Conservation (phyloP, 2,329 filamentous ascomycete genomes). For the Trichoderma sp. region DNA sequence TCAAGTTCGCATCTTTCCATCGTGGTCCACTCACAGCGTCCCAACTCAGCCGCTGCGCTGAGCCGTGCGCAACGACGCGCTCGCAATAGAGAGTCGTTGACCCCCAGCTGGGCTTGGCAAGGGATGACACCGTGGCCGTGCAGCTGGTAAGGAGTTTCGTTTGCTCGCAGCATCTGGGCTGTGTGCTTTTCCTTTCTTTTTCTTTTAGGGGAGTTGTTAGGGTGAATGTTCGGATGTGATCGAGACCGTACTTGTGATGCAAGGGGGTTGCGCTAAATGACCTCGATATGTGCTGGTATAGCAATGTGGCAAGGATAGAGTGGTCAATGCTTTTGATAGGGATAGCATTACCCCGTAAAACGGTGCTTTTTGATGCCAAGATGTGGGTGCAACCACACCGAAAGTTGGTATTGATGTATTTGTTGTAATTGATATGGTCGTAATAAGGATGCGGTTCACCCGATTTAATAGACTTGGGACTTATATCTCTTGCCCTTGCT, state of each 20-base stretch:
- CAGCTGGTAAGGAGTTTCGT: background rate
- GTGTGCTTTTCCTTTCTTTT: background rate
- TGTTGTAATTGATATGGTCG: background rate
- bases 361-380: slow-evolving; percentile 9
- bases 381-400: slow-evolving; percentile 11
- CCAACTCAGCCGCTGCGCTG: background rate
- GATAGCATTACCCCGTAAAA: background rate
- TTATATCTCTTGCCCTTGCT: background rate
- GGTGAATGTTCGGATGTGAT: background rate
- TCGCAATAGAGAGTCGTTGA: background rate
- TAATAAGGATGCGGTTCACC: background rate
- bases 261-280: background rate
- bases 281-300: background rate
- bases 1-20: background rate
- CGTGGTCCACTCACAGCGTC: background rate
- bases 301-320: background rate
- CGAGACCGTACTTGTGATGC: background rate
- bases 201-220: background rate
- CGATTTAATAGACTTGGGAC: background rate
- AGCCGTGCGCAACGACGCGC: background rate
- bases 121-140: background rate
- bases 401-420: background rate
- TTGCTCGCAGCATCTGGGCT: background rate
- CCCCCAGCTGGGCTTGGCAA: background rate
- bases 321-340: background rate